phyloP scores from a whole-genome alignment of 176 grass and related monocot genomes.

The Triticum aestivum region IWGSC_CS_RefSeq_v2.1 NC_057800.1:501588697-501589196 shows the following conservation, averaged over 20 bases:
- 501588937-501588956: constrained; percentile 6
- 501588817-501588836: constrained; percentile 16
- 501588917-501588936: constrained; percentile 10
- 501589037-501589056: constrained; percentile 11
- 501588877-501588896: too few species aligned
- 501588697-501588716: constrained; percentile 28
- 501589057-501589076: constrained; percentile 42
- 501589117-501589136: constrained; percentile 45
- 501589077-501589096: constrained; percentile 34
- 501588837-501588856: neutral
- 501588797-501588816: neutral
- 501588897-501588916: too few species aligned
- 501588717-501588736: constrained; percentile 6
- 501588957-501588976: constrained; percentile 10
- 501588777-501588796: neutral
- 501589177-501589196: constrained; percentile 43
- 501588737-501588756: neutral
- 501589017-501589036: neutral
- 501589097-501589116: constrained; percentile 44
- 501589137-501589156: constrained; percentile 53
- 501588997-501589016: neutral
- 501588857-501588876: neutral
- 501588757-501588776: neutral
- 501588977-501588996: neutral
- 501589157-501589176: constrained; percentile 43